These are phyloP conservation scores for Cladosporium sp. DNA, from an alignment of 2,329 filamentous ascomycete species.

Conservation along the genomic window DNA sequence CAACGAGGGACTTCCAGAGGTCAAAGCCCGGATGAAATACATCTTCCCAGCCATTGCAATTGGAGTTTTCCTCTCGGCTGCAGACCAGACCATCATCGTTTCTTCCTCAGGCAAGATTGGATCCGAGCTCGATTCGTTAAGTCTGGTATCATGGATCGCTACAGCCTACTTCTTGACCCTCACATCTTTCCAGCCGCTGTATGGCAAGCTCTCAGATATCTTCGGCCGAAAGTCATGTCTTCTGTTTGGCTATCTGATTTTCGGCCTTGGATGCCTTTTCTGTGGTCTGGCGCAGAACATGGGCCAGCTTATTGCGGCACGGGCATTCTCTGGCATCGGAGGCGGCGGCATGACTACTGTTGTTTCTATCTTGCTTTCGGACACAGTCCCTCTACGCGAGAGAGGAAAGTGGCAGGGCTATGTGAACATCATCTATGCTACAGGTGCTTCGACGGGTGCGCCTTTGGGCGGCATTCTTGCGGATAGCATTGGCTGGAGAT, in stretches of 20 bases:
- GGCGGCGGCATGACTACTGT: constrained; percentile 88
- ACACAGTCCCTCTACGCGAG: constrained; percentile 65
- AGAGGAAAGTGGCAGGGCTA: constrained; percentile 71
- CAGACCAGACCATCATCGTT: constrained; percentile 74
- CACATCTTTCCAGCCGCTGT: constrained; percentile 71
- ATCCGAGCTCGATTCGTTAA: constrained; percentile 69
- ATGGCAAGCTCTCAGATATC: constrained; percentile 67
- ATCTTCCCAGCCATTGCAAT: constrained; percentile 60
- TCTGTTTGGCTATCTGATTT: constrained; percentile 60
- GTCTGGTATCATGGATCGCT: constrained; percentile 72
- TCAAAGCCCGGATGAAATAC: constrained; percentile 49
- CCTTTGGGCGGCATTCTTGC: constrained; percentile 68
- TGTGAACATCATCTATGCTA: constrained; percentile 67
- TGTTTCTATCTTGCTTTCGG: constrained; percentile 80
- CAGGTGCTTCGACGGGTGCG: constrained; percentile 64
- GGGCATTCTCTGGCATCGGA: constrained; percentile 65
- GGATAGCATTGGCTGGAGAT: constrained; percentile 71
- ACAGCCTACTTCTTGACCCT: constrained; percentile 69
- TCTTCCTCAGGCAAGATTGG: constrained; percentile 76
- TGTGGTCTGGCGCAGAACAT: constrained; percentile 63
- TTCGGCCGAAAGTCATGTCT: constrained; percentile 65
- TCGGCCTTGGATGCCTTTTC: constrained; percentile 60
- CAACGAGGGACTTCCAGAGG: constrained; percentile 44
- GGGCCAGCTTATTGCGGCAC: constrained; percentile 60
- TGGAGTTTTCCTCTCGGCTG: constrained; percentile 66